Base-by-base conservation (phyloP, 2,329 filamentous ascomycete genomes). In the Sporothrix pallida region DNA sequence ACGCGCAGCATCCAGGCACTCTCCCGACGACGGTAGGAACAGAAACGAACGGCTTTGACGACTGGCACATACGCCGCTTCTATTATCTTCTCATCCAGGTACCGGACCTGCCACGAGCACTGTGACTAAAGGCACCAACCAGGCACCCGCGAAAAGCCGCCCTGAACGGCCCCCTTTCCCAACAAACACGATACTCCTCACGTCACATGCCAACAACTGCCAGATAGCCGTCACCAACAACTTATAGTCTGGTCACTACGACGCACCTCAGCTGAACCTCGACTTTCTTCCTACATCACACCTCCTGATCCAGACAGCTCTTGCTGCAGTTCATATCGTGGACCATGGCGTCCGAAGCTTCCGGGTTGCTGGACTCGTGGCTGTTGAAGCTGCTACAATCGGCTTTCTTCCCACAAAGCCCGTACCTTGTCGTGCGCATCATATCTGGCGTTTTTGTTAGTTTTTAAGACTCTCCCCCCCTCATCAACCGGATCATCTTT, bases 371-470 rank as follows among this genome's bases (percentile, higher is more conserved):
- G 42, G 69, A 60, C 26, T 74, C 70, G 2, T 76, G 76, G 76
- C 68, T 71, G 8, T 46, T 70, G 23, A 46, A 52, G 23, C 70
- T 77, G 42, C 12, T 75, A 26, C 71, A 63, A 13, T 70, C 73
- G 60, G 68, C 74, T 60, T 76, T 76, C 72, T 77, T 76, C 17
- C 72, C 74, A 17, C 50, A 62, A 23, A 75, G 58, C 58, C 69
- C 74, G 2, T 73, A 70, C 17, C 31, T 73, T 12, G 26, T 60
- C 4, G 73, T 77, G 1, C 75, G 75, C 67, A 67, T 75, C 68
- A 76, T 77, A 46, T 74, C 76, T 4, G 75, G 76, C 58, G 60
- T 77, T 3, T 77, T 77, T 74, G 76, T 77, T 31, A 0, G 75
- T 72, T 37, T 37, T 37, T 7, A 37, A 37, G 31, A 37, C 31